These are phyloP conservation scores for Pyricularia grisea DNA, from an alignment of 2,329 filamentous ascomycete genomes.

Conservation along the genomic window DNA sequence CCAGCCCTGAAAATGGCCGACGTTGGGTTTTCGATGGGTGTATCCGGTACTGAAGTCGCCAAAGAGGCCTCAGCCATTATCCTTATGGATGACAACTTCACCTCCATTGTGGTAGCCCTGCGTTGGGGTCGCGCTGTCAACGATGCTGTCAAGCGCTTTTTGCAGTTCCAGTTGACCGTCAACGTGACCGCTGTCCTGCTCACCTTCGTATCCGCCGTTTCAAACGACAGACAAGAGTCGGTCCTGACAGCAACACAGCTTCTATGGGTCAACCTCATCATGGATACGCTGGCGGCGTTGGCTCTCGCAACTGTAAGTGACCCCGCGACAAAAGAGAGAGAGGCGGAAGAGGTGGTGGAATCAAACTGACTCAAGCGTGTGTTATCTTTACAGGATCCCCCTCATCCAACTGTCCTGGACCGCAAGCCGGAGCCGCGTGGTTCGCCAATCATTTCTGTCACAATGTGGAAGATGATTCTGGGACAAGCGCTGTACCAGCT, in stretches of 20 bases:
- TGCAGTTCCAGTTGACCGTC: slow-evolving; percentile 70
- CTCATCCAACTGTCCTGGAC: slow-evolving; percentile 69
- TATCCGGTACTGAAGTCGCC: slow-evolving; percentile 73
- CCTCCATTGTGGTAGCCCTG: slow-evolving; percentile 75
- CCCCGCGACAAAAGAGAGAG: not conserved
- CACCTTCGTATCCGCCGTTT: slow-evolving; percentile 81
- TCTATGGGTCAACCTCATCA: slow-evolving; percentile 94
- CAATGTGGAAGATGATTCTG: slow-evolving; percentile 99
- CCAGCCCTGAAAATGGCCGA: slow-evolving; percentile 74
- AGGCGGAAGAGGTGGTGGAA: not conserved
- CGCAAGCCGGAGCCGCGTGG: slow-evolving; percentile 57
- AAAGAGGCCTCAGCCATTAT: slow-evolving; percentile 82
- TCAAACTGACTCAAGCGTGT: slow-evolving; percentile 13
- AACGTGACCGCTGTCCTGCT: slow-evolving; percentile 85
- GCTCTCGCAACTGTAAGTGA: slow-evolving; percentile 55
- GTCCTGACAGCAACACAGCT: slow-evolving; percentile 62
- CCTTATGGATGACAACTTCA: slow-evolving; percentile 81
- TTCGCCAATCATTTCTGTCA: slow-evolving; percentile 61
- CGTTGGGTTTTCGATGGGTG: slow-evolving; percentile 83
- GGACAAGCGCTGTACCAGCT: slow-evolving; percentile 89
- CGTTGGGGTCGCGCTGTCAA: slow-evolving; percentile 74
- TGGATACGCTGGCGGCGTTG: slow-evolving; percentile 89
- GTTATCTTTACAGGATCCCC: slow-evolving; percentile 50
- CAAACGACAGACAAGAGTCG: slow-evolving; percentile 56
- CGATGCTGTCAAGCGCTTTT: slow-evolving; percentile 67